phyloP scores from a whole-genome alignment of 208 protist species.

The Trypanosoma platydactyli region DNA sequence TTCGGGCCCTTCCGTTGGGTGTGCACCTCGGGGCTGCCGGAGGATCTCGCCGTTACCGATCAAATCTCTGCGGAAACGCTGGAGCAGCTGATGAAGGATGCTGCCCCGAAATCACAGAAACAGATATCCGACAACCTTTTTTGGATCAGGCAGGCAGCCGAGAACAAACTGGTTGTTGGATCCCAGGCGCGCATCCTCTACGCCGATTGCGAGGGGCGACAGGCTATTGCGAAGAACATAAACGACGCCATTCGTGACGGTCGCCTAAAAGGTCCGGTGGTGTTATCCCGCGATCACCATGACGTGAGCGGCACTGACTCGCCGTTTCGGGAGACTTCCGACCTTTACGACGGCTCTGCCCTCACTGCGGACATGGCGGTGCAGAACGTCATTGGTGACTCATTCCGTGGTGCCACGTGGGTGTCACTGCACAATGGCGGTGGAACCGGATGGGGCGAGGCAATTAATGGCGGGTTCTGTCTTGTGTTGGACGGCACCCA shows the following conservation, averaged over 20 bases:
- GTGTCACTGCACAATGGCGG: constrained; percentile 88
- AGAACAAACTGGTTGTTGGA: constrained; percentile 85
- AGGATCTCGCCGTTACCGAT: constrained; percentile 75
- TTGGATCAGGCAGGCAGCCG: constrained; percentile 75
- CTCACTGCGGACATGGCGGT: constrained; percentile 87
- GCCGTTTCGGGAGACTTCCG: constrained; percentile 87
- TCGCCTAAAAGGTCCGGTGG: constrained; percentile 50
- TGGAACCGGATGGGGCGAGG: constrained; percentile 85
- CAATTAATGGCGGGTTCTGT: constrained; percentile 91
- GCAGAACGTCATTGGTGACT: constrained; percentile 70
- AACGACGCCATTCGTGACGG: constrained; percentile 76
- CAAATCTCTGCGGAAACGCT: constrained; percentile 73
- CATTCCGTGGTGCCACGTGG: constrained; percentile 78
- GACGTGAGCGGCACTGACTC: constrained; percentile 84
- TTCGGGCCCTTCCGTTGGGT: constrained; percentile 91
- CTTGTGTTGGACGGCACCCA: constrained; percentile 82
- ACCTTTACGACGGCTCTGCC: constrained; percentile 77
- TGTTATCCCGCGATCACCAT: constrained; percentile 82
- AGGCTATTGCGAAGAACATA: constrained; percentile 68
- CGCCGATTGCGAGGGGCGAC: constrained; percentile 55
- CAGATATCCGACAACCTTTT: constrained; percentile 79
- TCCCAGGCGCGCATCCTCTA: constrained; percentile 91
- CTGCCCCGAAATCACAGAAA: constrained; percentile 14
- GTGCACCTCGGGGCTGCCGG: constrained; percentile 50
- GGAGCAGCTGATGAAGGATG: constrained; percentile 29